phyloP scores from a whole-genome alignment of 768 basidiomycete genomes.

The Kwoniella mangroviensis region DNA sequence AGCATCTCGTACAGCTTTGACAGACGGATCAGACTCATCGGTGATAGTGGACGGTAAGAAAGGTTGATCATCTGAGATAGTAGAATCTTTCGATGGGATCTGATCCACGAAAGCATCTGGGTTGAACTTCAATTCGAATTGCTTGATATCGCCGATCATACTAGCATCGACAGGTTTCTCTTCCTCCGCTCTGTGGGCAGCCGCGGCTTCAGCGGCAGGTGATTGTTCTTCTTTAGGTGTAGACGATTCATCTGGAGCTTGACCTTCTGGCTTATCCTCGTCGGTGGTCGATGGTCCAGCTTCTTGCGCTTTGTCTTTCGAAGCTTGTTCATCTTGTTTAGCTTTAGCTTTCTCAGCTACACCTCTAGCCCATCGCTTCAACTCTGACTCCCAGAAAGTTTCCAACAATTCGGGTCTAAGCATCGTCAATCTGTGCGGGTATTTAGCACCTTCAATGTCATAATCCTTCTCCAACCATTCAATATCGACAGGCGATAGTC shows the following conservation, averaged over 20 bases:
- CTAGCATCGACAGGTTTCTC: slow-evolving; percentile 56
- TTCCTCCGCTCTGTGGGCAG: slow-evolving; percentile 38
- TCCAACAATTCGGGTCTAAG: slow-evolving; percentile 61
- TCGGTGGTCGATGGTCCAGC: slow-evolving; percentile 28
- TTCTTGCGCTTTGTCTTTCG: slow-evolving; percentile 35
- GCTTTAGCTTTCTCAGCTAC: slow-evolving; percentile 45
- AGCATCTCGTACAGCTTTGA: slow-evolving; percentile 61
- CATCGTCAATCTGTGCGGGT: slow-evolving; percentile 60
- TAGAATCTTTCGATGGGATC: slow-evolving; percentile 37
- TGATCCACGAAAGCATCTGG: slow-evolving; percentile 61
- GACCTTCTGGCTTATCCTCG: slow-evolving; percentile 38
- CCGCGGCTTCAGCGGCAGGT: slow-evolving; percentile 39
- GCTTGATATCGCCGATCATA: slow-evolving; percentile 40
- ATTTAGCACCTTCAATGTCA: slow-evolving; percentile 37
- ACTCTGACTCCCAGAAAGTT: slow-evolving; percentile 59
- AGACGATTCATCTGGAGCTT: slow-evolving; percentile 8
- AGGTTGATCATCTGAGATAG: slow-evolving; percentile 19
- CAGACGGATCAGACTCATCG: slow-evolving; percentile 57
- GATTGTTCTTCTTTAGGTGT: slow-evolving; percentile 28
- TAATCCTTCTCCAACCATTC: slow-evolving; percentile 60
- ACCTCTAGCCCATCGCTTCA: slow-evolving; percentile 58
- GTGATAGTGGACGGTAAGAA: slow-evolving; percentile 42
- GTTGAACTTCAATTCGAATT: slow-evolving; percentile 60
- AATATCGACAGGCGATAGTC: slow-evolving; percentile 60
- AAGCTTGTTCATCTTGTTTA: slow-evolving; percentile 22